A percentile compares a stretch with the other conserved stretches of the same genome.
phyloP scores from a whole-genome alignment of 371 early-diverging fungal genomes.

The Mucor plumbeus region DNA sequence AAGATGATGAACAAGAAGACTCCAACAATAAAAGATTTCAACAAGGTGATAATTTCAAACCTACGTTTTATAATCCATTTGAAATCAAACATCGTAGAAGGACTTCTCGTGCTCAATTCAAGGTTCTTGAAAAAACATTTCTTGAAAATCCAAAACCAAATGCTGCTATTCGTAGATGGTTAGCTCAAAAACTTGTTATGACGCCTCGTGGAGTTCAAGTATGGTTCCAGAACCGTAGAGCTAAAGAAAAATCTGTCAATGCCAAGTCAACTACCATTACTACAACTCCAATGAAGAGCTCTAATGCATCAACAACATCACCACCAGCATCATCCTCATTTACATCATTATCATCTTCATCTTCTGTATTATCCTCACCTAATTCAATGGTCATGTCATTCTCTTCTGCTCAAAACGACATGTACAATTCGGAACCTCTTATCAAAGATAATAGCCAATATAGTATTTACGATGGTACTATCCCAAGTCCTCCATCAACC shows the following conservation, averaged over 20 bases:
- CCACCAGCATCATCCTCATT: not conserved
- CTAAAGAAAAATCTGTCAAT: conserved; percentile 61
- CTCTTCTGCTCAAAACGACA: not conserved
- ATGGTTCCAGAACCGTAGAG: conserved; percentile 98
- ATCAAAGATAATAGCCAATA: conserved; percentile 4
- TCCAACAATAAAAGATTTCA: not conserved
- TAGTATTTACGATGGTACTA: not conserved
- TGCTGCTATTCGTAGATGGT: conserved; percentile 60
- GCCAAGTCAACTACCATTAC: not conserved
- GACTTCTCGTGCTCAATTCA: conserved; percentile 72
- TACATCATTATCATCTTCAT: not conserved
- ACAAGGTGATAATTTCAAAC: conserved; percentile 15
- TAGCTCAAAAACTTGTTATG: conserved; percentile 82
- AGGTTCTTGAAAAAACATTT: conserved; percentile 72
- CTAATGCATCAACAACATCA: not conserved
- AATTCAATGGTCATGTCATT: not conserved
- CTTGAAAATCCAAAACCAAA: conserved; percentile 75
- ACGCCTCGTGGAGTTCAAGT: conserved; percentile 91
- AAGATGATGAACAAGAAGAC: not conserved
- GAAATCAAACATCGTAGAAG: conserved; percentile 78
- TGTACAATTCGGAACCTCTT: conserved; percentile 9
- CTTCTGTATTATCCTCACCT: not conserved
- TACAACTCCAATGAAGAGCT: not conserved
- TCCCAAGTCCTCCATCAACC: not conserved
- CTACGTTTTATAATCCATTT: conserved; percentile 77